Evolutionary conservation across 1,139 yeast species (phyloP), one percentile per base, ranked within the genome.

Genomic region (Taphrina communis): DNA sequence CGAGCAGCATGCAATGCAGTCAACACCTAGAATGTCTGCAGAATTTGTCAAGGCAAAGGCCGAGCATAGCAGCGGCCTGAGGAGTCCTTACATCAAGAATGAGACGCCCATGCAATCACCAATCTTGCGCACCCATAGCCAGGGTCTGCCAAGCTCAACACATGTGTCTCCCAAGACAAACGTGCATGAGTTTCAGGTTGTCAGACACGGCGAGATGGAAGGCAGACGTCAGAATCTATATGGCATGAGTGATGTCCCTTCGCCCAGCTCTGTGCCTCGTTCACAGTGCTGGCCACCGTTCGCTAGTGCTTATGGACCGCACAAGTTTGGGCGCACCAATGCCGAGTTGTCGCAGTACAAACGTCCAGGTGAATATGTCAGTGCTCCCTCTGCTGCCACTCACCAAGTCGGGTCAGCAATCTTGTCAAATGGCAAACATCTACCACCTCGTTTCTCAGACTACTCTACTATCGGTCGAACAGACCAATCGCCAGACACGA

Each of bases 261-360:
- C 48, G 19, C 19, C 48, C 8, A n/a, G n/a, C 48, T 12, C 48
- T n/a, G 19, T 44, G 12, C 36, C 53, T 21, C 53, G 53, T 21
- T 11, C 53, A 6, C 53, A 50, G 53, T 21, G 31, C n/a, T 50
- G 53, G 53, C 53, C 53, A 50, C 53, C 53, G 21, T 25, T 21
- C 12, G 48, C 48, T 6, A n/a, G 36, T 35, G n/a, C 11, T 6
- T 50, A 50, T 50, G 36, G 31, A 11, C 53, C 38, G 12, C 19
- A 25, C 53, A 50, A 50, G 53, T 21, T 21, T 19, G 36, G 31
- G n/a, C 53, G 53, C 36, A 50, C n/a, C 21, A 50, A 50, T 21
- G 53, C 53, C 36, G 36, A 50, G 36, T 9, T 50, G 53, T 50
- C 53, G n/a, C 53, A 50, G 36, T 50, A 50, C 53, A 50, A 50